Evolutionary conservation across 2,329 filamentous ascomycete genomes (phyloP).

Genomic region (Trichoderma simmonsii): DNA sequence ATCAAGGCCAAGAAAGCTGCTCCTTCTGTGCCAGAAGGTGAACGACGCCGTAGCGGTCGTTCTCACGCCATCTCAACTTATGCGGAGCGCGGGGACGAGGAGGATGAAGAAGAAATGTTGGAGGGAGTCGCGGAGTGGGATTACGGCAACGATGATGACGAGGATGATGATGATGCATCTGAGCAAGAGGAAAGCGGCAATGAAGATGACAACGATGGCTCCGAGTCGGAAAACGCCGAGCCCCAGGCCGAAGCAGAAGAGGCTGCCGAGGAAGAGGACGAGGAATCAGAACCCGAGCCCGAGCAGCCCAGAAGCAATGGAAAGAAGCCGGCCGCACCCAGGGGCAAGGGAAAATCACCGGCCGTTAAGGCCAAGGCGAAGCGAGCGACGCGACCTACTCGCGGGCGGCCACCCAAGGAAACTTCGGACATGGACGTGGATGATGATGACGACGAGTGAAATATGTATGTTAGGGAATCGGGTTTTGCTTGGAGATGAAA

Average conservation of each 20-base stretch:
- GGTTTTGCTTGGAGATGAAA: conserved; percentile 9
- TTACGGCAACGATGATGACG: conserved; percentile 35
- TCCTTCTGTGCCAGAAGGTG: conserved; percentile 35
- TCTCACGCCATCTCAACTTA: conserved; percentile 48
- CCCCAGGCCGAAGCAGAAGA: conserved; percentile 21
- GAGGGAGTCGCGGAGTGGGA: conserved; percentile 59
- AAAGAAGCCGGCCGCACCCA: conserved; percentile 24
- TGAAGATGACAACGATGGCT: conserved; percentile 15
- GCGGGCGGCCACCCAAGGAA: conserved; percentile 27
- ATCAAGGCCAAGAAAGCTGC: conserved; percentile 29
- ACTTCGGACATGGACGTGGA: conserved; percentile 37
- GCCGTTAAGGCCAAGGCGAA: conserved; percentile 27
- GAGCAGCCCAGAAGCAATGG: conserved; percentile 27
- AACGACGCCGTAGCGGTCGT: conserved; percentile 57
- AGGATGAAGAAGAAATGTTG: conserved; percentile 61
- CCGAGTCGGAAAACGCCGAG: conserved; percentile 19
- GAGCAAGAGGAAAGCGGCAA: conserved; percentile 18
- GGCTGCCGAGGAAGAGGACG: conserved; percentile 24
- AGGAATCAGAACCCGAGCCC: conserved; percentile 22
- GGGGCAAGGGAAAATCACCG: conserved; percentile 24
- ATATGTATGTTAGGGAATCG: conserved; percentile 9
- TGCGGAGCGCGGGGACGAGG: conserved; percentile 54
- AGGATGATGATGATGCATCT: conserved; percentile 20
- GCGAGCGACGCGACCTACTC: conserved; percentile 26
- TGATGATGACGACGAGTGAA: conserved; percentile 26